Base-by-base conservation (phyloP, 345 rosid species). In the Populus alba region DNA sequence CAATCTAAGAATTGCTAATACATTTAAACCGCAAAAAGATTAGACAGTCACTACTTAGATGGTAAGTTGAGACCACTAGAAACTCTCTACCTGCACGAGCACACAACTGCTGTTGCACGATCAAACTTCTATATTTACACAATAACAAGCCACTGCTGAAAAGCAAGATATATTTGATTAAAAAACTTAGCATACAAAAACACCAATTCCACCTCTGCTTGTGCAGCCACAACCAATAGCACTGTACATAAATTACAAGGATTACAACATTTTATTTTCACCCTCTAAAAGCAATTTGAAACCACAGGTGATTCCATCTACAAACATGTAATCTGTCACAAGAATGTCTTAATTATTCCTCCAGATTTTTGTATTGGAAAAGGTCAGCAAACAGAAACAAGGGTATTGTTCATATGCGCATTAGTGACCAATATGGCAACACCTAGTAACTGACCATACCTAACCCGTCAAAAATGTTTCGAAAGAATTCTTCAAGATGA, bases 191-290 rank as follows among this genome's bases (percentile, higher is more conserved):
- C 16, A 57, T 38, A 25, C n/a, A 68, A 29, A 69, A 43, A 70
- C 38, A 51, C 66, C 82, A 43, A 80, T 49, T 63, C 55, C 61
- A 65, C 69, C 76, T 65, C 59, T 66, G 35, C 66, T 71, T 75
- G 68, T 66, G 79, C 76, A 66, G 38, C 71, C 43, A 39, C 71
- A 75, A 75, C 72, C 75, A 75, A 71, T 62, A 72, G 70, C 31
- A 59, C 84, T 83, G 80, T 78, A 85, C 87, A 87, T 78, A 76
- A 83, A 82, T 82, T 85, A 83, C 88, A 85, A 71, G 68, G 81
- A 74, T 63, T 35, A 68, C 61, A 61, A 16, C 65, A 78, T 74
- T 72, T 53, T 63, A 76, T 80, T 76, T 81, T 79, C 84, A 79
- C 74, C 72, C 85, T 83, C 82, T 62, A 76, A 74, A 81, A 61